A percentile compares a stretch with the other conserved stretches of the same genome.
These are phyloP conservation scores for Juglanconis juglandina DNA, from an alignment of 2,329 filamentous ascomycete species.

Conservation along the genomic window DNA sequence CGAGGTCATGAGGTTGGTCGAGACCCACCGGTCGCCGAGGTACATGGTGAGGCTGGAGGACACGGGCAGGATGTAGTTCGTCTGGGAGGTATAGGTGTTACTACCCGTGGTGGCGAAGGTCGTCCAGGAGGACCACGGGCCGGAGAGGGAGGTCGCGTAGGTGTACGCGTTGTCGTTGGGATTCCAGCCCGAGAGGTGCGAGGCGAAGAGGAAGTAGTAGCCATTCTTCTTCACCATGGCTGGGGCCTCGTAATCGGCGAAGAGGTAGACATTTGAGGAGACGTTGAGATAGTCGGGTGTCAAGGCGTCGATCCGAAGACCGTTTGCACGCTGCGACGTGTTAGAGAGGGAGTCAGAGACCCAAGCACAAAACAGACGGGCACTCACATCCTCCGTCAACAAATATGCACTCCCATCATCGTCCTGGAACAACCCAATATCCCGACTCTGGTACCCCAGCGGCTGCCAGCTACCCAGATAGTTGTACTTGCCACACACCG, in stretches of 20 bases:
- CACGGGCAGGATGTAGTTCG: constrained; percentile 52
- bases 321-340: constrained; percentile 44
- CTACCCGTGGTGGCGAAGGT: constrained; percentile 55
- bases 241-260: constrained; percentile 54
- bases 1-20: constrained; percentile 52
- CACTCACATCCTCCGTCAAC: constrained; percentile 57
- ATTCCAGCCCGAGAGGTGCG: constrained; percentile 51
- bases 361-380: neutral
- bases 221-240: constrained; percentile 60
- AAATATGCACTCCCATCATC: constrained; percentile 60
- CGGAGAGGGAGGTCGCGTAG: constrained; percentile 13
- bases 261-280: constrained; percentile 45
- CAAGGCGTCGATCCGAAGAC: constrained; percentile 52
- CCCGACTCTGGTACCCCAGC: constrained; percentile 31
- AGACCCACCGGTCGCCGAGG: constrained; percentile 65
- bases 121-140: constrained; percentile 57
- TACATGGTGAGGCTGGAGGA: constrained; percentile 47
- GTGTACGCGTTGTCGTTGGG: constrained; percentile 58
- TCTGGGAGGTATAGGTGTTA: constrained; percentile 58
- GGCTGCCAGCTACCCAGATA: constrained; percentile 32
- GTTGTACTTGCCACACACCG: constrained; percentile 58
- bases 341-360: neutral
- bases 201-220: constrained; percentile 64
- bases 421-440: constrained; percentile 60
- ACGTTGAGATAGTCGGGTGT: constrained; percentile 56